Percentiles rank a stretch among this genome's conserved stretches.
Conservation (phyloP, 306 rosid species). For the Fagus crenata region DNA sequence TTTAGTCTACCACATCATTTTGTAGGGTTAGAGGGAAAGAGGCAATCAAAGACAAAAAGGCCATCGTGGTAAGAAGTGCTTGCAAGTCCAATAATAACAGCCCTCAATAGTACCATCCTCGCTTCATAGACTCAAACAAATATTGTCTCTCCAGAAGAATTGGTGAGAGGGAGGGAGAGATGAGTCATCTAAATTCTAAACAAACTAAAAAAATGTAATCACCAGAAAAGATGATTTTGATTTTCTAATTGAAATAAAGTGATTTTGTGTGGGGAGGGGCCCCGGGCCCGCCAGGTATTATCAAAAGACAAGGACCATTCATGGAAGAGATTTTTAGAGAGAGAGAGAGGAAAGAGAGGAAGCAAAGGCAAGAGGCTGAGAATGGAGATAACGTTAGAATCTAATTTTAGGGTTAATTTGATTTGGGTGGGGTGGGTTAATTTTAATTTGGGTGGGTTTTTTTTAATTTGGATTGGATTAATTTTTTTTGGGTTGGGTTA, state of each 20-base stretch:
- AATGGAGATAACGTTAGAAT: no score
- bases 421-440: no score
- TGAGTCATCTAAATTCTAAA: neutral
- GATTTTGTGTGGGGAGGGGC: neutral
- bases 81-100: constrained; percentile 66
- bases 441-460: no score
- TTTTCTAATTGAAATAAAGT: neutral
- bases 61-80: constrained; percentile 90
- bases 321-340: no score
- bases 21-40: constrained; percentile 39
- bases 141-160: constrained; percentile 55
- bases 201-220: neutral
- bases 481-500: no score
- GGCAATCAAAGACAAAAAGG: constrained; percentile 74
- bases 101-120: constrained; percentile 76
- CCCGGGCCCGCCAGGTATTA: no score
- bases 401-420: no score
- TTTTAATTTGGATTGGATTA: no score
- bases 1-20: no score
- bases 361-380: no score
- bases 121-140: constrained; percentile 71
- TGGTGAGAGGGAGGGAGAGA: constrained; percentile 27
- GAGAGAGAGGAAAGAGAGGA: no score
- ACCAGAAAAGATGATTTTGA: neutral
- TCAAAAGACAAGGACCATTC: no score